Evolutionary conservation across 2,329 filamentous ascomycete species (phyloP).

Genomic region (Claviceps arundinis): DNA sequence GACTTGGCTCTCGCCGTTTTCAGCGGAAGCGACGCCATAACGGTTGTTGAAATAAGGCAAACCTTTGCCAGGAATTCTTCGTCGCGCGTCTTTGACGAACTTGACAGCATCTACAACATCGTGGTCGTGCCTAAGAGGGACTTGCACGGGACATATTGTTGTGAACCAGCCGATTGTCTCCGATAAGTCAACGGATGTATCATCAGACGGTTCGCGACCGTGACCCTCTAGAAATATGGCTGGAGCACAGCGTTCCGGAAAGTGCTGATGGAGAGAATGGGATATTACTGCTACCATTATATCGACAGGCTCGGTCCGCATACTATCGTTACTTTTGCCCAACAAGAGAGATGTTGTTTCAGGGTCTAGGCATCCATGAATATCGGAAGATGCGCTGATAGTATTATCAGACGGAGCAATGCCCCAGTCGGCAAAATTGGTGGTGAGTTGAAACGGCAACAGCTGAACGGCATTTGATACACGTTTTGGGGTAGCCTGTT

Average conservation of each 20-base stretch:
- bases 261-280: slow-evolving; percentile 21
- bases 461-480: background rate
- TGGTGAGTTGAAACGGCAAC: slow-evolving; percentile 3
- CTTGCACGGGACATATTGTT: slow-evolving; percentile 22
- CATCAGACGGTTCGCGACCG: slow-evolving; percentile 21
- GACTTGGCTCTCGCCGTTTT: background rate
- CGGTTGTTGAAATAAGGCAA: slow-evolving; percentile 24
- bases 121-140: slow-evolving; percentile 5
- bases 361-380: background rate
- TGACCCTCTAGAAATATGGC: slow-evolving; percentile 28
- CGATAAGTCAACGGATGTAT: slow-evolving; percentile 19
- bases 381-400: slow-evolving; percentile 1
- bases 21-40: slow-evolving; percentile 12
- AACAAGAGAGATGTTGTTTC: slow-evolving; percentile 7
- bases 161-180: slow-evolving; percentile 34
- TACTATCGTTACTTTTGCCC: slow-evolving; percentile 14
- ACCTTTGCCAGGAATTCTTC: slow-evolving; percentile 21
- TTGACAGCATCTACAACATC: slow-evolving; percentile 7
- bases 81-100: slow-evolving; percentile 22
- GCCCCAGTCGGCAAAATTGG: slow-evolving; percentile 12
- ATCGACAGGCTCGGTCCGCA: slow-evolving; percentile 25
- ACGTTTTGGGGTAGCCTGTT: slow-evolving; percentile 17
- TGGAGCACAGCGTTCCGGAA: slow-evolving; percentile 20
- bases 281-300: slow-evolving; percentile 22
- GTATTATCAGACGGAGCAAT: slow-evolving; percentile 4